Evolutionary conservation across 345 rosid genomes (phyloP).

Genomic region (Syzygium aqueum): DNA sequence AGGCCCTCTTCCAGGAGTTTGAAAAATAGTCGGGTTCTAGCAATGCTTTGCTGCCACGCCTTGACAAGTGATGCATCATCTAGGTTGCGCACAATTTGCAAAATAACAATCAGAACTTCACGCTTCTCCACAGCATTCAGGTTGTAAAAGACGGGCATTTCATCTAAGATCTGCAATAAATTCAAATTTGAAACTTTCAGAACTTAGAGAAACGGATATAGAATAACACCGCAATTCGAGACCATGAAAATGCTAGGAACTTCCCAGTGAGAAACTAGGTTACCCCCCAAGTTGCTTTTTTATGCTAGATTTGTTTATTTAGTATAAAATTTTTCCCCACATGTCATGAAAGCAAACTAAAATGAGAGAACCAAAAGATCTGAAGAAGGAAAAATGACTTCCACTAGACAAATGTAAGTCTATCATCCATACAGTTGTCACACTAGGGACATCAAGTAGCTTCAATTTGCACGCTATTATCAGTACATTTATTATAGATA

Average conservation of each 20-base stretch:
- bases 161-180: constrained; percentile 85
- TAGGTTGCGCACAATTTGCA: constrained; percentile 93
- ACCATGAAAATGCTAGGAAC: neutral
- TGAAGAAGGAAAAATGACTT: neutral
- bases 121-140: constrained; percentile 93
- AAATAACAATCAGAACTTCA: constrained; percentile 79
- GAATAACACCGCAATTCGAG: neutral
- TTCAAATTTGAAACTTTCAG: neutral
- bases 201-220: neutral
- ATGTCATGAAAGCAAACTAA: neutral
- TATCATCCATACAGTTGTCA: neutral
- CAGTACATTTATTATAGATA: neutral
- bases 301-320: neutral
- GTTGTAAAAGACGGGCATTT: constrained; percentile 98
- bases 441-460: neutral
- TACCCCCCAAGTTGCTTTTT: neutral
- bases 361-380: neutral
- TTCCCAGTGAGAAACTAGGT: neutral
- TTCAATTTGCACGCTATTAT: neutral
- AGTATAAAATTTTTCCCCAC: neutral
- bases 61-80: constrained; percentile 87
- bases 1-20: constrained; percentile 97
- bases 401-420: neutral
- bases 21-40: constrained; percentile 93
- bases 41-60: constrained; percentile 99